Evolutionary conservation across 2,329 filamentous ascomycete genomes (phyloP).

Genomic region (Didymellaceae sp.): DNA sequence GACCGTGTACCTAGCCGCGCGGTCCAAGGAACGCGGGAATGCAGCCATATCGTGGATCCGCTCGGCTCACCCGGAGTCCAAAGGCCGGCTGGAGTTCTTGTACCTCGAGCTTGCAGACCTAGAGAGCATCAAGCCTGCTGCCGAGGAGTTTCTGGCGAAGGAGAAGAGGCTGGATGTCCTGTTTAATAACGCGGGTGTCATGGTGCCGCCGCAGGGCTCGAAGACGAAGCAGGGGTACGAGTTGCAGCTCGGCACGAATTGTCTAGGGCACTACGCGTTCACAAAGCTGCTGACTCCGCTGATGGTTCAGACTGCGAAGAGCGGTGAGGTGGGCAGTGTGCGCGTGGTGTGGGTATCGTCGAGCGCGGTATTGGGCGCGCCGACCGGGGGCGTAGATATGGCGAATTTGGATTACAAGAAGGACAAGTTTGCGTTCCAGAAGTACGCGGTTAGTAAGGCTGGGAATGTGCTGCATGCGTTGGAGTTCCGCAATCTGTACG

Average conservation of each 20-base stretch:
- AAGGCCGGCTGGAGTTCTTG: conserved; percentile 30
- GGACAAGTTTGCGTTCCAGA: conserved; percentile 9
- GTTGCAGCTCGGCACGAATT: conserved; percentile 50
- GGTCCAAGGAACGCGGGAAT: conserved; percentile 46
- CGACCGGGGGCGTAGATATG: conserved; percentile 26
- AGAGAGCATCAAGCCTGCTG: conserved; percentile 45
- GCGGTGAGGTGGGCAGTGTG: conserved; percentile 30
- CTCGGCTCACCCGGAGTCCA: conserved; percentile 28
- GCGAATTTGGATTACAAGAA: conserved; percentile 24
- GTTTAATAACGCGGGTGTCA: conserved; percentile 47
- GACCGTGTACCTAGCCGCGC: conserved; percentile 63
- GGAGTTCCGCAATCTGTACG: conserved; percentile 25
- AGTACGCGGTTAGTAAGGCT: conserved; percentile 36
- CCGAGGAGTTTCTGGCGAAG: conserved; percentile 44
- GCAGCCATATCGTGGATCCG: conserved; percentile 57
- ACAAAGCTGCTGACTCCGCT: conserved; percentile 48
- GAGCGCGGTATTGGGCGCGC: conserved; percentile 18
- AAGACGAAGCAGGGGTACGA: conserved; percentile 35
- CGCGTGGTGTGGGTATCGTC: conserved; percentile 46
- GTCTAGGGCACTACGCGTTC: conserved; percentile 51
- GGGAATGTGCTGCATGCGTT: conserved; percentile 38
- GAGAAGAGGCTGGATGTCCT: conserved; percentile 54
- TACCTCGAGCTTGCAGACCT: conserved; percentile 54
- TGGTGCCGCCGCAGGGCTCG: conserved; percentile 33
- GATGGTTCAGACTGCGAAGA: conserved; percentile 40